Evolutionary conservation across 768 basidiomycete genomes (phyloP).

Genomic region (Mycena olivaceomarginata): DNA sequence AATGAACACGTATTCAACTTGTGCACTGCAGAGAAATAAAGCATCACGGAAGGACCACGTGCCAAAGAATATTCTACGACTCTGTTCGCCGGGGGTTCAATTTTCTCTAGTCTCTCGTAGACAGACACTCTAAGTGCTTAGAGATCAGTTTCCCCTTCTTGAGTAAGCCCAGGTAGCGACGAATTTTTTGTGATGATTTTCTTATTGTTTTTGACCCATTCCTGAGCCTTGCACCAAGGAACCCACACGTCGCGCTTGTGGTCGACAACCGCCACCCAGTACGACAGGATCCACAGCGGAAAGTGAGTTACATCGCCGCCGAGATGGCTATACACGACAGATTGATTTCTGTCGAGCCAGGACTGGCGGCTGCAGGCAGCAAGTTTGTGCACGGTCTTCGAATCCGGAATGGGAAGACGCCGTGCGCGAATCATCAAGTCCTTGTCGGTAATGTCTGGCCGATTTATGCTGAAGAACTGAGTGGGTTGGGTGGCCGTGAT

Average conservation of each 20-base stretch:
- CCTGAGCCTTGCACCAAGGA: neutral
- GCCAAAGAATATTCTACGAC: too few species aligned
- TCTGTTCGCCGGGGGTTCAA: too few species aligned
- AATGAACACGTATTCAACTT: too few species aligned
- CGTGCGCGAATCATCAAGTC: neutral
- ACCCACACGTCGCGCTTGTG: neutral
- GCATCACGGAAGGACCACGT: too few species aligned
- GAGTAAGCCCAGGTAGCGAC: too few species aligned
- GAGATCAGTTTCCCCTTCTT: too few species aligned
- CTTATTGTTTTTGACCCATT: neutral
- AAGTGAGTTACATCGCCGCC: neutral
- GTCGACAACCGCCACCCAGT: neutral
- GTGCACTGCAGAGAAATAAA: too few species aligned
- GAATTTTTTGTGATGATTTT: neutral
- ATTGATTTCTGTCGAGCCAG: neutral
- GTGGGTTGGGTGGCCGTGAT: too few species aligned
- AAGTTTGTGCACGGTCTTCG: neutral
- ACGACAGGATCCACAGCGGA: neutral
- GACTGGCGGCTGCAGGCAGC: neutral
- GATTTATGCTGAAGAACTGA: too few species aligned
- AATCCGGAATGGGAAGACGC: neutral
- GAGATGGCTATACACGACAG: neutral
- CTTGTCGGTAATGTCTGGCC: neutral
- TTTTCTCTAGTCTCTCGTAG: too few species aligned
- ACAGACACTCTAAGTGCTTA: too few species aligned